phyloP scores from a whole-genome alignment of 345 rosid genomes.

The rapeseed (Brassica napus) region Da-Ae NC_063446.1:64676501-64677000 shows the following conservation, averaged over 20 bases:
- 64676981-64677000: constrained; percentile 68
- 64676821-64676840: constrained; percentile 20
- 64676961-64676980: constrained; percentile 71
- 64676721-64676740: constrained; percentile 89
- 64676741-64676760: constrained; percentile 68
- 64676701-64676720: constrained; percentile 64
- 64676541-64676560: constrained; percentile 43
- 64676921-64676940: constrained; percentile 97
- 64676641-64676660: constrained; percentile 93
- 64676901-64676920: constrained; percentile 87
- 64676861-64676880: constrained; percentile 50
- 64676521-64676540: not conserved
- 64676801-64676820: constrained; percentile 90
- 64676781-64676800: constrained; percentile 86
- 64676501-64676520: not conserved
- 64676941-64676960: constrained; percentile 56
- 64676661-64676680: constrained; percentile 34
- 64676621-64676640: constrained; percentile 91
- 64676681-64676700: constrained; percentile 78
- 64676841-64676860: constrained; percentile 39
- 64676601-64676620: constrained; percentile 91
- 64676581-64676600: constrained; percentile 72
- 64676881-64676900: constrained; percentile 65
- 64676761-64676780: constrained; percentile 64
- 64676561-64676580: constrained; percentile 71